Conservation (phyloP, 805 yeast species). For the Saccharomycopsis sp. region DNA sequence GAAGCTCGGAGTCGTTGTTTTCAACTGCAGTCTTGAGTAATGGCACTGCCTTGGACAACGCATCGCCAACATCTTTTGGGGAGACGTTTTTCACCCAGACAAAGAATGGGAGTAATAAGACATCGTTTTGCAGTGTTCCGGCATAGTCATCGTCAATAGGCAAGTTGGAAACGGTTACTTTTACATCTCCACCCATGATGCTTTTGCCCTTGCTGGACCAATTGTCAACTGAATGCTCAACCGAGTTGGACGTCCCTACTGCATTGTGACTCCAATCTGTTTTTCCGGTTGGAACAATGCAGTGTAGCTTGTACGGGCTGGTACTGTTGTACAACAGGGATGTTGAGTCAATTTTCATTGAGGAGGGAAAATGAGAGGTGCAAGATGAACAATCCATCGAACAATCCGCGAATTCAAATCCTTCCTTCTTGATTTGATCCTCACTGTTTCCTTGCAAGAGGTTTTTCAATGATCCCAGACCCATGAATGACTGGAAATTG, state of each 20-base stretch:
- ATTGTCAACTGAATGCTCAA: constrained; percentile 36
- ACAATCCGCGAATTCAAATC: no score
- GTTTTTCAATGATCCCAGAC: no score
- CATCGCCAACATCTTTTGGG: constrained; percentile 33
- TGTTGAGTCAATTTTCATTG: constrained; percentile 36
- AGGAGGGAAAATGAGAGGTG: constrained; percentile 41
- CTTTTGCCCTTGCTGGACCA: constrained; percentile 30
- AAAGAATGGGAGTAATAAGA: constrained; percentile 65
- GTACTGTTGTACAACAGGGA: constrained; percentile 62
- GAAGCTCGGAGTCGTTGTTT: constrained; percentile 23
- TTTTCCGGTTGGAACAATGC: constrained; percentile 76
- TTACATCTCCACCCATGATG: constrained; percentile 31
- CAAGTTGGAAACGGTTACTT: constrained; percentile 47
- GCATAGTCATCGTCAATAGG: constrained; percentile 40
- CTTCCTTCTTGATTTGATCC: no score
- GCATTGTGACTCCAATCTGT: constrained; percentile 82
- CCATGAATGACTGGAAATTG: no score
- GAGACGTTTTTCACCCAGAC: constrained; percentile 53
- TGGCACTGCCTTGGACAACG: constrained; percentile 38
- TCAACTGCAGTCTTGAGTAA: constrained; percentile 31
- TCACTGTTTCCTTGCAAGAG: no score
- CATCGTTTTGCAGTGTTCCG: constrained; percentile 37
- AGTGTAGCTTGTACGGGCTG: constrained; percentile 57
- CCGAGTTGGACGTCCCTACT: constrained; percentile 35
- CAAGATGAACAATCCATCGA: constrained; percentile 49